phyloP scores from a whole-genome alignment of 306 rosid genomes.

The Cucurbita argyrosperma region DNA sequence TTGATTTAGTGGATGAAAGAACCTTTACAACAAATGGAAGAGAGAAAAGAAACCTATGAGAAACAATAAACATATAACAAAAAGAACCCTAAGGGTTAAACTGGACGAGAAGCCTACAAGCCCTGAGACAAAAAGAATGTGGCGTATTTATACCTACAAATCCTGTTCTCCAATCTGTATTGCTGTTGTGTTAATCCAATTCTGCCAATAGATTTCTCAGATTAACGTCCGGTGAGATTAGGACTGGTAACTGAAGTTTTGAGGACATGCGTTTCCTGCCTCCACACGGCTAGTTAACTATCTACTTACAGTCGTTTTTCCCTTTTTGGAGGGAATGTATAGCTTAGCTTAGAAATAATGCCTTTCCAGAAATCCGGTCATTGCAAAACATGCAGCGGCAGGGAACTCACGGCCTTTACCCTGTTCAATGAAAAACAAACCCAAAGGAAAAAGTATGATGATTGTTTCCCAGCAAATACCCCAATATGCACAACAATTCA shows the following conservation, averaged over 20 bases:
- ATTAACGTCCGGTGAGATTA: neutral
- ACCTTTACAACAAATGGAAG: neutral
- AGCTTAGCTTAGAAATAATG: neutral
- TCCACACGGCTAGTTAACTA: neutral
- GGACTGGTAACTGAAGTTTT: neutral
- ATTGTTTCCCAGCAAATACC: neutral
- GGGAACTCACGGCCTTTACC: neutral
- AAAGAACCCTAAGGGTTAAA: conserved; percentile 1
- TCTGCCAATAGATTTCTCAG: neutral
- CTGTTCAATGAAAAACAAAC: conserved; percentile 1
- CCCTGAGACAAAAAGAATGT: neutral
- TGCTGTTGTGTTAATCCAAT: neutral
- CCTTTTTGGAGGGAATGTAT: neutral
- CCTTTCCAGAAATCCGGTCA: neutral
- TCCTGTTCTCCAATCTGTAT: neutral
- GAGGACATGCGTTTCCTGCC: neutral
- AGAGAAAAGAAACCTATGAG: neutral
- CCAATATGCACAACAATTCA: neutral
- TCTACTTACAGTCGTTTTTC: conserved; percentile 1
- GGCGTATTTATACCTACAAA: neutral
- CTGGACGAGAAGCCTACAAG: neutral
- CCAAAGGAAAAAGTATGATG: neutral
- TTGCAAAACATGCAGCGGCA: neutral
- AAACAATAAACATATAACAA: neutral
- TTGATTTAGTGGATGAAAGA: neutral